Evolutionary conservation across 768 basidiomycete species (phyloP).

Genomic region (Sporobolomyces roseus): DNA sequence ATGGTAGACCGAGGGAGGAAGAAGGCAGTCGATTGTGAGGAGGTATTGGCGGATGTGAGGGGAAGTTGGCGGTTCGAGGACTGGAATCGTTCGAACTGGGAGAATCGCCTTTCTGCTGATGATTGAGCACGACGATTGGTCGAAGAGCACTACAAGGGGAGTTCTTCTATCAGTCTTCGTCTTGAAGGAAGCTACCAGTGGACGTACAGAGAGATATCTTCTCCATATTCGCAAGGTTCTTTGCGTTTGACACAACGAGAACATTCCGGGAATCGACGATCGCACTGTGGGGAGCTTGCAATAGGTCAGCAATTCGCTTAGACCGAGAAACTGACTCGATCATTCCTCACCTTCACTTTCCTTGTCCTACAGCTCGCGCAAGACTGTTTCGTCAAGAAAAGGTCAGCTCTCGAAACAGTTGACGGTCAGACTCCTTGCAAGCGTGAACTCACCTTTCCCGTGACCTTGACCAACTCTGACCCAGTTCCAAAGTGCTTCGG

Average conservation of each 20-base stretch:
- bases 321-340: no score
- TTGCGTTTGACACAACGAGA: slow-evolving; percentile 29
- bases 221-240: slow-evolving; percentile 31
- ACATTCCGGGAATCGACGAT: slow-evolving; percentile 28
- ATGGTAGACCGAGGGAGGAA: neutral
- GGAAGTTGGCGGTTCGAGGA: neutral
- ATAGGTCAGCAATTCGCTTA: no score
- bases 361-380: slow-evolving; percentile 25
- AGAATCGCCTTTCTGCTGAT: neutral
- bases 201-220: slow-evolving; percentile 30
- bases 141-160: slow-evolving; percentile 26
- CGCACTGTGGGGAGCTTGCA: slow-evolving; percentile 14
- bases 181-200: no score
- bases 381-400: no score
- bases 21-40: neutral
- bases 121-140: slow-evolving; percentile 2
- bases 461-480: slow-evolving; percentile 28
- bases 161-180: no score
- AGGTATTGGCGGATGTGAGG: neutral
- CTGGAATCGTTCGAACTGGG: neutral
- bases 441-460: slow-evolving; percentile 16
- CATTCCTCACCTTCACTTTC: slow-evolving; percentile 24
- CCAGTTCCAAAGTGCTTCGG: neutral
- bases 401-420: no score
- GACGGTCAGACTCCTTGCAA: no score